A percentile compares a stretch with the other conserved stretches of the same genome.
Evolutionary conservation across 164 flowering plant species (phyloP).

Genomic region (Hamamelis virginiana): DNA sequence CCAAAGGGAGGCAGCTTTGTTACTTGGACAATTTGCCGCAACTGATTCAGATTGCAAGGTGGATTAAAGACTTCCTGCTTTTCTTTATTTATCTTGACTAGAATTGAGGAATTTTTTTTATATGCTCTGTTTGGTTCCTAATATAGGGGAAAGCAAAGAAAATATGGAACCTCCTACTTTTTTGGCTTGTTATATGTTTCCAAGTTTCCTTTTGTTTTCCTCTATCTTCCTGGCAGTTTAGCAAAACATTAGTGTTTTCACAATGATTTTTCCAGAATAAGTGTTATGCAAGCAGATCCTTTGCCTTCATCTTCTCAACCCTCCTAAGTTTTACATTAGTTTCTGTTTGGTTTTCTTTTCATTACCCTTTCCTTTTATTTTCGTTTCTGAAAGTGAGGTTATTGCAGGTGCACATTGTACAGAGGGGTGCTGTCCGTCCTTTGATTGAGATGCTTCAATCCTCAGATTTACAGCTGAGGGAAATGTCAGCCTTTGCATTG

Average conservation of each 20-base stretch:
- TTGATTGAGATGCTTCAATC: slow-evolving; percentile 97
- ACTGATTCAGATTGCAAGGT: slow-evolving; percentile 97
- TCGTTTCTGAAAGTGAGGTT: slow-evolving; percentile 5
- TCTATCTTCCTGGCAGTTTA: neutral
- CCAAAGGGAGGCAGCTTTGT: slow-evolving; percentile 88
- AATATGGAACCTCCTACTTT: neutral
- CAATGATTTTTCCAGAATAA: neutral
- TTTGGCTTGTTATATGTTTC: slow-evolving; percentile 1
- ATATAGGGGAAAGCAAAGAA: neutral
- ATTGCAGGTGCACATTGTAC: slow-evolving; percentile 92
- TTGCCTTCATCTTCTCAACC: neutral
- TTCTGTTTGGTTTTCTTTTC: neutral
- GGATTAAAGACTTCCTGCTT: neutral
- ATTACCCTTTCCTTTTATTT: neutral
- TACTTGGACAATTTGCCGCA: slow-evolving; percentile 96
- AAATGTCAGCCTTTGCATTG: slow-evolving; percentile 98
- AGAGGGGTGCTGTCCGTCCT: slow-evolving; percentile 96
- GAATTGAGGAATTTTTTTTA: neutral
- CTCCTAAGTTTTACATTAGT: neutral
- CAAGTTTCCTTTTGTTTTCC: neutral
- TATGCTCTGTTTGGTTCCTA: neutral
- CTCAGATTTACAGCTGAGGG: slow-evolving; percentile 76
- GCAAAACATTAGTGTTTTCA: neutral
- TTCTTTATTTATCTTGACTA: neutral
- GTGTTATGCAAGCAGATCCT: neutral